Conservation (phyloP, 805 yeast genomes). For the Kazachstania bromeliacearum region DNA sequence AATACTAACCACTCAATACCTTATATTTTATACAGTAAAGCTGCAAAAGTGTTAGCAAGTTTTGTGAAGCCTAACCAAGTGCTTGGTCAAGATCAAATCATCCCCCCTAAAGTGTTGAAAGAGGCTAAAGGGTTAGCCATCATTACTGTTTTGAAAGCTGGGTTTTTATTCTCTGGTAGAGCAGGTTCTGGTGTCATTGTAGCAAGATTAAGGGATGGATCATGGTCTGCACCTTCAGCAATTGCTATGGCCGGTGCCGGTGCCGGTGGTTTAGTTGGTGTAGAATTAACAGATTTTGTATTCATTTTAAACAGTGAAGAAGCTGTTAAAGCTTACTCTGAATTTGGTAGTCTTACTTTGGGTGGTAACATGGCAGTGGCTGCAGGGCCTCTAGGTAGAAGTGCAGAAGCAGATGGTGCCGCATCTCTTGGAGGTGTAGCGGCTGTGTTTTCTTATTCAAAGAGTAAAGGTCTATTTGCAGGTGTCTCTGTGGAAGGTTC, state of each 20-base stretch:
- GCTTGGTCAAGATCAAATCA: conserved; percentile 77
- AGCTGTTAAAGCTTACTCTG: conserved; percentile 92
- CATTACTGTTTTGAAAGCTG: conserved; percentile 93
- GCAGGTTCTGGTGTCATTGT: conserved; percentile 97
- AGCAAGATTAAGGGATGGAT: conserved; percentile 86
- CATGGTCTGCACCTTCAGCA: conserved; percentile 97
- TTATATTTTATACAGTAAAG: conserved; percentile 41
- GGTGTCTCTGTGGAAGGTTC: conserved; percentile 97
- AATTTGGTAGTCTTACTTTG: conserved; percentile 83
- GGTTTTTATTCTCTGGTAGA: conserved; percentile 90
- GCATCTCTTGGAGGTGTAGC: conserved; percentile 82
- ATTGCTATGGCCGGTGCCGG: conserved; percentile 98
- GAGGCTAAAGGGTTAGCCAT: conserved; percentile 90
- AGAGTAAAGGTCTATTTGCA: conserved; percentile 94
- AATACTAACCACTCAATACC: conserved; percentile 1
- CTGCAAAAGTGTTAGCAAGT: conserved; percentile 81
- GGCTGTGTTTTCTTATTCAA: conserved; percentile 87
- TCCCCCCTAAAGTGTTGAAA: conserved; percentile 79
- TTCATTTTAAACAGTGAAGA: conserved; percentile 79
- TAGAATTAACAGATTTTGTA: conserved; percentile 93
- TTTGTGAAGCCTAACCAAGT: conserved; percentile 92
- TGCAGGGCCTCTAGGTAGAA: conserved; percentile 95
- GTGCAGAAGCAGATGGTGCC: conserved; percentile 94
- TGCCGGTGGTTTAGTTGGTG: conserved; percentile 96
- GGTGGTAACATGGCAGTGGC: conserved; percentile 95